Evolutionary conservation across 2,329 filamentous ascomycete species (phyloP).

Genomic region (Neofusicoccum ribis): DNA sequence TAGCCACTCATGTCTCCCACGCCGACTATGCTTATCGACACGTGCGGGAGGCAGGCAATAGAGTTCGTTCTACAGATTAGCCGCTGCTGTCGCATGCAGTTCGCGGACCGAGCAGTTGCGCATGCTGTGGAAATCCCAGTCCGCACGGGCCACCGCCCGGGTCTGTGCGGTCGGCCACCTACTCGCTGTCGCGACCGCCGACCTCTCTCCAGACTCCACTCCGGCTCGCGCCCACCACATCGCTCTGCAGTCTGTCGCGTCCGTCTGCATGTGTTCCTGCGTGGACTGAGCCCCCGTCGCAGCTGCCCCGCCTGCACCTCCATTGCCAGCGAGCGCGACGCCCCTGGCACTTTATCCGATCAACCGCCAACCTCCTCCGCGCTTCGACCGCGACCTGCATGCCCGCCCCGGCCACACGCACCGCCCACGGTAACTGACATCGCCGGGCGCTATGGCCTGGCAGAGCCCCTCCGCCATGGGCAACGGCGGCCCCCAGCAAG

Average conservation of each 20-base stretch:
- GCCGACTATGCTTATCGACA: no score
- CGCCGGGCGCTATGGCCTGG: constrained; percentile 61
- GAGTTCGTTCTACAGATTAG: no score
- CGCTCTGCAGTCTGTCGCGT: neutral
- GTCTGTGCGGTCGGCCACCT: constrained; percentile 5
- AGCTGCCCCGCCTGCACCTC: neutral
- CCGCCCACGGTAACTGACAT: constrained; percentile 22
- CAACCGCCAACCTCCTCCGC: constrained; percentile 27
- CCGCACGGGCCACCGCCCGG: neutral
- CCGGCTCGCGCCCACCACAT: neutral
- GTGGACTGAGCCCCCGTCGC: neutral
- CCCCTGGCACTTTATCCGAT: constrained; percentile 18
- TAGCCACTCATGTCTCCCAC: no score
- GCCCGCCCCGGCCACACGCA: constrained; percentile 22
- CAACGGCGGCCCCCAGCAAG: constrained; percentile 54
- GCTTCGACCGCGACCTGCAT: constrained; percentile 30
- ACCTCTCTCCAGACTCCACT: constrained; percentile 7
- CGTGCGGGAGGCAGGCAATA: no score
- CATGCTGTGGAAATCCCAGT: neutral
- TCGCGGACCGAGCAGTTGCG: no score
- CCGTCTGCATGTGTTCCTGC: neutral
- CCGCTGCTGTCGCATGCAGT: no score
- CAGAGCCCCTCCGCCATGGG: constrained; percentile 66
- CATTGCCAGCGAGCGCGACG: neutral
- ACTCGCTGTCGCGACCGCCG: constrained; percentile 1